Conservation (phyloP, 305 asterid species). For the Monarda citriodora region DNA sequence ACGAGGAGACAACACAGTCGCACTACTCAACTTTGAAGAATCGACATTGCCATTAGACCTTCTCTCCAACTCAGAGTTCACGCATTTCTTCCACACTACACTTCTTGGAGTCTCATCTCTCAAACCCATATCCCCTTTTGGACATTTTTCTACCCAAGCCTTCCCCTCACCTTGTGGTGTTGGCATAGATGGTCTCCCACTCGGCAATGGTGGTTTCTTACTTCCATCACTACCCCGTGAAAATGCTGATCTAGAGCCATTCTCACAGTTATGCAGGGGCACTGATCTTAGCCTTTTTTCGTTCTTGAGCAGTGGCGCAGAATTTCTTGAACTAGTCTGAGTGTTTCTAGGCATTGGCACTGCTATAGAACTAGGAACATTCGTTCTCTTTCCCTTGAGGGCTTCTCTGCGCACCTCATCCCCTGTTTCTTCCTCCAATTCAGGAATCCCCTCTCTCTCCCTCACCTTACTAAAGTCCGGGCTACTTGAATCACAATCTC, state of each 20-base stretch:
- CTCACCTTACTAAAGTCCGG: conserved; percentile 90
- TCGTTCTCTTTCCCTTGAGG: conserved; percentile 26
- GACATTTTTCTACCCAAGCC: neutral
- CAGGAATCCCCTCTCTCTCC: conserved; percentile 96
- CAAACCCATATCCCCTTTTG: neutral
- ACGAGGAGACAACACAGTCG: conserved; percentile 54
- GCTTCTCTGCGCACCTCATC: conserved; percentile 48
- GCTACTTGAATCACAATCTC: conserved; percentile 58
- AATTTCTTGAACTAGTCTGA: conserved; percentile 19
- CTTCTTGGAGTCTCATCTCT: conserved; percentile 8
- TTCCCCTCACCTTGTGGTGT: conserved; percentile 19
- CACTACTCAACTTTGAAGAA: conserved; percentile 65
- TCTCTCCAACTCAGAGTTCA: conserved; percentile 76
- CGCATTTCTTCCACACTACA: conserved; percentile 62
- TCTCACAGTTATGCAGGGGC: conserved; percentile 16
- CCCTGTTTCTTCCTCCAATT: conserved; percentile 96
- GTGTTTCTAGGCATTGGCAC: conserved; percentile 23
- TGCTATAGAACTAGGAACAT: conserved; percentile 34
- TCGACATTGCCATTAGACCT: conserved; percentile 52
- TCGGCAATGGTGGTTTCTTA: conserved; percentile 37
- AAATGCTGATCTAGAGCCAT: conserved; percentile 20
- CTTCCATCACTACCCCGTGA: conserved; percentile 47
- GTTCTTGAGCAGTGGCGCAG: neutral
- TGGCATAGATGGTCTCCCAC: conserved; percentile 22
- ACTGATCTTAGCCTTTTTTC: conserved; percentile 16